These are phyloP conservation scores for Suillus ampliporus DNA, from an alignment of 768 basidiomycete species.

Conservation along the genomic window DNA sequence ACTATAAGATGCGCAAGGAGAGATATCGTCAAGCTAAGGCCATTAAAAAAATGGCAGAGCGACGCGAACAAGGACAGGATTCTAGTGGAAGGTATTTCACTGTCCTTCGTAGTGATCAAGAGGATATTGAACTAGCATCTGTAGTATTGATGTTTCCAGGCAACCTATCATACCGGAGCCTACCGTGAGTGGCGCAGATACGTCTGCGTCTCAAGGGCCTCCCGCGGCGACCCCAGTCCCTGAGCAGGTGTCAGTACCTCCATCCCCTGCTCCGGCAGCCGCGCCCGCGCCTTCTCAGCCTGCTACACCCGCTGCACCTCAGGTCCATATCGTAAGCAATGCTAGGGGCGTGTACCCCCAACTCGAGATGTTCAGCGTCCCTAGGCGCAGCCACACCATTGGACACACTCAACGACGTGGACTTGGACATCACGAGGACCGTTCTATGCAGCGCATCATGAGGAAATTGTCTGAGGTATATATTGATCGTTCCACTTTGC, in stretches of 20 bases:
- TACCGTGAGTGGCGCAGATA: slow-evolving; percentile 7
- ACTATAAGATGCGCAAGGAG: slow-evolving; percentile 75
- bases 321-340: slow-evolving; percentile 62
- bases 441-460: slow-evolving; percentile 53
- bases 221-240: slow-evolving; percentile 12
- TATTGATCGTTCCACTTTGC: slow-evolving; percentile 46
- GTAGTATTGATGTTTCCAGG: slow-evolving; percentile 29
- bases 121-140: slow-evolving; percentile 11
- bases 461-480: slow-evolving; percentile 58
- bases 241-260: slow-evolving; percentile 11
- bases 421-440: slow-evolving; percentile 22
- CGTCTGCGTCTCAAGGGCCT: slow-evolving; percentile 3
- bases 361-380: slow-evolving; percentile 67
- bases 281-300: slow-evolving; percentile 19
- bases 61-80: slow-evolving; percentile 24
- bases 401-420: slow-evolving; percentile 29
- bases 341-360: slow-evolving; percentile 64
- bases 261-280: slow-evolving; percentile 20
- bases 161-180: slow-evolving; percentile 22
- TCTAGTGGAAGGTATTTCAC: slow-evolving; percentile 32
- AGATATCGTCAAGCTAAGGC: slow-evolving; percentile 66
- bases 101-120: background rate
- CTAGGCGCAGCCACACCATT: slow-evolving; percentile 45
- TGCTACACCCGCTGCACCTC: slow-evolving; percentile 19
- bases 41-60: slow-evolving; percentile 47